A percentile compares a stretch with the other conserved stretches of the same genome.
Conservation (phyloP, 2,329 filamentous ascomycete genomes). For the Fusarium temperatum region DNA sequence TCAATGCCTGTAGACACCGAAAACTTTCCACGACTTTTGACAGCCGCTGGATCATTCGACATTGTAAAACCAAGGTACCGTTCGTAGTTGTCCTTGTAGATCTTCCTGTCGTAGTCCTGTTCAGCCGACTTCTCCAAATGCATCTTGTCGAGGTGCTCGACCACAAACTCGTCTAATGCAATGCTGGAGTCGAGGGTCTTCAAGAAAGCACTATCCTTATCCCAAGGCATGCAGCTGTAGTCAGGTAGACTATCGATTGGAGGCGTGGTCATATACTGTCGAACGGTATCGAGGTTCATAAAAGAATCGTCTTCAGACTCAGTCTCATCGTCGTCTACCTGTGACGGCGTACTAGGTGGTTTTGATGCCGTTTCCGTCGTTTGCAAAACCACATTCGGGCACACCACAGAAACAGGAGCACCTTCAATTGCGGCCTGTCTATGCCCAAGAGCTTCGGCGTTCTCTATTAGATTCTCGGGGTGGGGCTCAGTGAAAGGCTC, state of each 20-base stretch:
- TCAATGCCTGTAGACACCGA: constrained; percentile 51
- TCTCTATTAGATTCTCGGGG: neutral
- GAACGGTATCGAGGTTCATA: constrained; percentile 58
- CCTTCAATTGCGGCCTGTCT: neutral
- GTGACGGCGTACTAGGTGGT: constrained; percentile 58
- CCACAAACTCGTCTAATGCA: constrained; percentile 56
- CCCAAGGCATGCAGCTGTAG: constrained; percentile 58
- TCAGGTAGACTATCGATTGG: constrained; percentile 63
- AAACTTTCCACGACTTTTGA: constrained; percentile 65
- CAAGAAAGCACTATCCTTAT: constrained; percentile 57
- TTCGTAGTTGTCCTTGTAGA: constrained; percentile 60
- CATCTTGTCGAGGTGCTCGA: constrained; percentile 55
- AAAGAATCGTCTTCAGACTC: constrained; percentile 64
- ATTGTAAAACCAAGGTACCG: constrained; percentile 64
- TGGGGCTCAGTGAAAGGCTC: neutral
- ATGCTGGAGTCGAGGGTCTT: constrained; percentile 53
- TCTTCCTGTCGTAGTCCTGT: constrained; percentile 51
- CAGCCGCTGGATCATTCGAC: constrained; percentile 63
- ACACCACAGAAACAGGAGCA: neutral
- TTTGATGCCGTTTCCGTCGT: constrained; percentile 46
- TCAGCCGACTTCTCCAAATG: constrained; percentile 48
- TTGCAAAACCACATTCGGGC: constrained; percentile 36
- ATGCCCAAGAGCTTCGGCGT: neutral
- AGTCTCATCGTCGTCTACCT: constrained; percentile 61
- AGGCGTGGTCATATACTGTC: constrained; percentile 63